Conservation (phyloP, 2,329 filamentous ascomycete species). For the Fusarium sp. region DNA sequence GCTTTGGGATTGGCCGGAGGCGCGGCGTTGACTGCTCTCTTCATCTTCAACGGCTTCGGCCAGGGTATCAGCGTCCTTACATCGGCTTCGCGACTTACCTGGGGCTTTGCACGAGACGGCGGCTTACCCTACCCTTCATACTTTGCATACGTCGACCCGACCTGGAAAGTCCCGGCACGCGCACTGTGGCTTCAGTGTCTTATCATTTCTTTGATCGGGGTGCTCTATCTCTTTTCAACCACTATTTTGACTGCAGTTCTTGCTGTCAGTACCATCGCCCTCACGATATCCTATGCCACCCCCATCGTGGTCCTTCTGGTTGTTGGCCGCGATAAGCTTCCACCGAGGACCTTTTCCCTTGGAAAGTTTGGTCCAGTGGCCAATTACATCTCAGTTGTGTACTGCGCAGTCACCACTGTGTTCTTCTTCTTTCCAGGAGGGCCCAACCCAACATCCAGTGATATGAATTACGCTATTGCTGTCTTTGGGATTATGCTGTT, state of each 20-base stretch:
- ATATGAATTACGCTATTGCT: not conserved
- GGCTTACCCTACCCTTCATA: not conserved
- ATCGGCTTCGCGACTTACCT: not conserved
- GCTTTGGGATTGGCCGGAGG: not conserved
- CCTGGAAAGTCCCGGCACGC: not conserved
- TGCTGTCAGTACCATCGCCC: not conserved
- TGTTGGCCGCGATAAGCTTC: not conserved
- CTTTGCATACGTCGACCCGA: not conserved
- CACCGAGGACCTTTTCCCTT: not conserved
- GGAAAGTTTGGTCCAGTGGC: not conserved
- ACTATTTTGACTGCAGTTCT: not conserved
- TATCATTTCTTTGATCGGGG: not conserved
- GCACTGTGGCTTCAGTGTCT: not conserved
- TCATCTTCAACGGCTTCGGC: not conserved
- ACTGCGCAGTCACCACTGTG: not conserved
- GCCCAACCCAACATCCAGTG: not conserved
- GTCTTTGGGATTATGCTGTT: not conserved
- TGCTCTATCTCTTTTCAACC: not conserved
- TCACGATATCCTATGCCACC: not conserved
- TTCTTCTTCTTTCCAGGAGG: not conserved
- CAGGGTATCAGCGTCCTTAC: not conserved
- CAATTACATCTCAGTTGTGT: not conserved
- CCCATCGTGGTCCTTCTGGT: not conserved
- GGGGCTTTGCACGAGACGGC: not conserved
- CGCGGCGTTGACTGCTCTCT: not conserved